These are phyloP conservation scores for Cyclotella choctawhatcheeana DNA, from an alignment of 108 stramenopile genomes.

Conservation along the genomic window DNA sequence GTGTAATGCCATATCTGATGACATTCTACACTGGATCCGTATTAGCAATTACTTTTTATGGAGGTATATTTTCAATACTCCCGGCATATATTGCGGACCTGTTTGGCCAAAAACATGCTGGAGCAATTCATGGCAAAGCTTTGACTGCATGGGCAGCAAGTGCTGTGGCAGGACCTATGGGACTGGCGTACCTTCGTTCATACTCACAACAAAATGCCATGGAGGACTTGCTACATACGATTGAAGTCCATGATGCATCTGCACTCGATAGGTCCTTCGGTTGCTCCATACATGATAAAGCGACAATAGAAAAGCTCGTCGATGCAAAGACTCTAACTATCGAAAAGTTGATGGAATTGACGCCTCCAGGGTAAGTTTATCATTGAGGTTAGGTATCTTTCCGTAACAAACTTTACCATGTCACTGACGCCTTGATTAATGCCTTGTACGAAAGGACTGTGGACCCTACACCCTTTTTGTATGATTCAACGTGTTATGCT, in stretches of 20 bases:
- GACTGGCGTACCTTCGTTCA: conserved; percentile 66
- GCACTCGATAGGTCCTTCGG: conserved; percentile 73
- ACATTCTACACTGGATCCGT: conserved; percentile 69
- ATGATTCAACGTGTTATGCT: conserved; percentile 78
- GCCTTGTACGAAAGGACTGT: too few species aligned
- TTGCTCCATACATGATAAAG: conserved; percentile 51
- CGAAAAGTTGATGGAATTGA: conserved; percentile 68
- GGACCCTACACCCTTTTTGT: conserved; percentile 86
- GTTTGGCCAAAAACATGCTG: conserved; percentile 81
- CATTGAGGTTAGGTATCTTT: too few species aligned
- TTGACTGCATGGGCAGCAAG: conserved; percentile 69
- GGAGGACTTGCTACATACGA: conserved; percentile 57
- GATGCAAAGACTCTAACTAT: conserved; percentile 85
- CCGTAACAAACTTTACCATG: too few species aligned
- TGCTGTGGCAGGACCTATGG: conserved; percentile 71
- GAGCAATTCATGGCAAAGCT: conserved; percentile 82
- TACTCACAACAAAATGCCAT: conserved; percentile 62
- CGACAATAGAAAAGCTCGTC: conserved; percentile 54
- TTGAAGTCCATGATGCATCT: conserved; percentile 48
- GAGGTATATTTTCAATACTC: conserved; percentile 45
- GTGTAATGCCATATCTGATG: conserved; percentile 60
- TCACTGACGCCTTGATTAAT: too few species aligned
- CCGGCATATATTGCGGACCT: conserved; percentile 88
- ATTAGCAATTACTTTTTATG: conserved; percentile 79
- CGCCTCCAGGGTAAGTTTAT: too few species aligned